A percentile compares a stretch with the other conserved stretches of the same genome.
These are phyloP conservation scores for Pichia sp. DNA, from an alignment of 1,139 yeast genomes.

Conservation along the genomic window DNA sequence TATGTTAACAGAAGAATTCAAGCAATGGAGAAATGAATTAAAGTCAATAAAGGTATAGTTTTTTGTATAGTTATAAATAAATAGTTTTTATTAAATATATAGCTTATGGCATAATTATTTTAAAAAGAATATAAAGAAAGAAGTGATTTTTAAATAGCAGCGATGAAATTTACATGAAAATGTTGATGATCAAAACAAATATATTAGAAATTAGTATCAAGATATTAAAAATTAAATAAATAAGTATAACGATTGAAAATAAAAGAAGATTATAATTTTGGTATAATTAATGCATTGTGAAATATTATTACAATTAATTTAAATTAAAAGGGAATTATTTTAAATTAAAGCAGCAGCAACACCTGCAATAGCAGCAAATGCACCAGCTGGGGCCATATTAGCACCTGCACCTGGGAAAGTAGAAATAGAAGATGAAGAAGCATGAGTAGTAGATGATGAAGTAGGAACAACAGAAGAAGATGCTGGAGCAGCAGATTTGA, in stretches of 20 bases:
- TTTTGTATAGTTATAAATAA: neutral
- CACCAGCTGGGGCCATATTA: conserved; percentile 15
- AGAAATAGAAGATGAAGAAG: neutral
- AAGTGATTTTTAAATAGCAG: no score
- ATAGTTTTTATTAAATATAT: no score
- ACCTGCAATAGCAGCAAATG: conserved; percentile 19
- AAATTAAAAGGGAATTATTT: neutral
- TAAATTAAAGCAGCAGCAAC: conserved; percentile 19
- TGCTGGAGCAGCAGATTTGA: conserved; percentile 1
- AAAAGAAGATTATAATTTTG: no score
- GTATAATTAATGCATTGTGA: no score
- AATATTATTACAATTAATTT: no score
- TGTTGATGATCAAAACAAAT: no score
- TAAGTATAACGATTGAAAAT: no score
- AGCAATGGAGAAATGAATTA: conserved; percentile 47
- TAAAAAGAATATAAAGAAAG: no score
- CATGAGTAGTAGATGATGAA: conserved; percentile 1
- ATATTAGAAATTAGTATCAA: no score
- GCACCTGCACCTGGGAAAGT: conserved; percentile 8
- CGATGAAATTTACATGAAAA: no score
- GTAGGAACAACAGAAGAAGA: conserved; percentile 3
- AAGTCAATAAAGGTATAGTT: neutral
- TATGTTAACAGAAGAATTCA: conserved; percentile 50
- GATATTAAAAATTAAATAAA: no score
- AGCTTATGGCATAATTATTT: no score